Evolutionary conservation across 2,329 filamentous ascomycete species (phyloP).

Genomic region (Anisogramma anomala): DNA sequence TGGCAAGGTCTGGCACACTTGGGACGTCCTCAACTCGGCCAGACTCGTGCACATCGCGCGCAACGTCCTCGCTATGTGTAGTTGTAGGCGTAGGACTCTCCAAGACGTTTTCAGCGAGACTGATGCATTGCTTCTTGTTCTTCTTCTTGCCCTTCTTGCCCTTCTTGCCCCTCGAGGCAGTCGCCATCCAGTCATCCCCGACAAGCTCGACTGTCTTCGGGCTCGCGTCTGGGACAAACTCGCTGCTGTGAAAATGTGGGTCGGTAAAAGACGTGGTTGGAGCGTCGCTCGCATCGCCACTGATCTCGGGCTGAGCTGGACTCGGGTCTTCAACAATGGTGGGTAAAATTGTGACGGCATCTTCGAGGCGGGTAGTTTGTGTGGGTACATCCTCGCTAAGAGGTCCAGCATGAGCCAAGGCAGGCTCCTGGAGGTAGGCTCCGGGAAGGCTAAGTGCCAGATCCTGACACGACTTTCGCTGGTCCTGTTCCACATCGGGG

Average conservation of each 20-base stretch:
- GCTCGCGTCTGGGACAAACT: background rate
- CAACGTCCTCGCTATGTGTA: background rate
- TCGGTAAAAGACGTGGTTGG: background rate
- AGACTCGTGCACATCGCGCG: conserved; percentile 8
- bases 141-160: conserved; percentile 23
- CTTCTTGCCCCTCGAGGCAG: conserved; percentile 18
- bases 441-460: no score
- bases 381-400: background rate
- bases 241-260: background rate
- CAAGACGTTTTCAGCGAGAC: conserved; percentile 15
- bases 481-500: background rate
- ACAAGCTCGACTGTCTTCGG: background rate
- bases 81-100: conserved; percentile 12
- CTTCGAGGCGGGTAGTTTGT: background rate
- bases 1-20: background rate
- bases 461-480: no score
- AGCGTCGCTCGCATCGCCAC: background rate
- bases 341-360: background rate
- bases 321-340: background rate
- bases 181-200: conserved; percentile 16
- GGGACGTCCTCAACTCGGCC: background rate
- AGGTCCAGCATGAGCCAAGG: background rate
- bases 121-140: conserved; percentile 19
- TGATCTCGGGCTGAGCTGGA: background rate
- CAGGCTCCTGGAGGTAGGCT: no score